These are phyloP conservation scores for Apiospora malaysiana DNA, from an alignment of 2,329 filamentous ascomycete genomes.

Conservation along the genomic window DNA sequence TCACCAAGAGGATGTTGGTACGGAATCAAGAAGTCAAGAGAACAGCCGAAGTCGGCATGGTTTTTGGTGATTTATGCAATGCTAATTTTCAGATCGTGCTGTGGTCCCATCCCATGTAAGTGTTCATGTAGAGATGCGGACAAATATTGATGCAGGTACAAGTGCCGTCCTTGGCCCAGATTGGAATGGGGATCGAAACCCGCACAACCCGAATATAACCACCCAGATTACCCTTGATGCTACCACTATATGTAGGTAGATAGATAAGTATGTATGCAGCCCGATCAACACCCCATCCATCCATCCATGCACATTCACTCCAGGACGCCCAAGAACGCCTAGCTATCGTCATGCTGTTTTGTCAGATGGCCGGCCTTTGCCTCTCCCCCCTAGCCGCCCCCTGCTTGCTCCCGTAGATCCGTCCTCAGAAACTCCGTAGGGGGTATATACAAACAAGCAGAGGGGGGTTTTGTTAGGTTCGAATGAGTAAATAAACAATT, in stretches of 20 bases:
- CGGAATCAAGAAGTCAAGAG: neutral
- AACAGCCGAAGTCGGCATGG: neutral
- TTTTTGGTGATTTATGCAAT: neutral
- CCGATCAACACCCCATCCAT: neutral
- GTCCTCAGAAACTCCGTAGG: neutral
- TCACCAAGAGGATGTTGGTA: neutral
- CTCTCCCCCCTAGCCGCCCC: neutral
- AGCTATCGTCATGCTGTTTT: neutral
- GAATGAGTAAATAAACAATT: neutral
- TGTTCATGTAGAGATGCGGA: neutral
- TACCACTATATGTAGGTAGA: neutral
- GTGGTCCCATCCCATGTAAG: neutral
- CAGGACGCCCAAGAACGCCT: constrained; percentile 15
- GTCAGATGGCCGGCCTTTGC: neutral
- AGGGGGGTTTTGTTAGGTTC: neutral
- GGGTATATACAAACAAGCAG: constrained; percentile 5
- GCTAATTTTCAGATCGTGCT: neutral
- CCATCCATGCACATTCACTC: neutral
- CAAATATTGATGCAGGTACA: neutral
- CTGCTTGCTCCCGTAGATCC: neutral
- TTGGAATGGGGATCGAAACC: neutral
- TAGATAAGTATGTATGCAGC: neutral
- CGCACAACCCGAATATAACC: neutral
- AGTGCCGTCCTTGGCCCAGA: neutral
- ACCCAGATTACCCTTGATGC: neutral